phyloP scores from a whole-genome alignment of 2,329 filamentous ascomycete genomes.

The Dendrostoma leiphaemia region DNA sequence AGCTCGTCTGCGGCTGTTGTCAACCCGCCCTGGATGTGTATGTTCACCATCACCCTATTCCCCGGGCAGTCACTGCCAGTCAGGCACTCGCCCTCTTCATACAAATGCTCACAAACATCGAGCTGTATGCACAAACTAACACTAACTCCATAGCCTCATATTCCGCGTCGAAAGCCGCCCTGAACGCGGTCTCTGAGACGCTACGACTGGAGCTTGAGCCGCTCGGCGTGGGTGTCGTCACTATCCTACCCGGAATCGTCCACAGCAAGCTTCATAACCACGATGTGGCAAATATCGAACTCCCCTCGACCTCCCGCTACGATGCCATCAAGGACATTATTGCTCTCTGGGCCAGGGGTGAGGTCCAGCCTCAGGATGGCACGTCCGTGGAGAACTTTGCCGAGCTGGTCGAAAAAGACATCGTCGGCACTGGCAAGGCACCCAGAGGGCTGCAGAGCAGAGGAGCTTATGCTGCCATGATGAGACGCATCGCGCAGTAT shows the following conservation, averaged over 20 bases:
- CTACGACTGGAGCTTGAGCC: conserved; percentile 28
- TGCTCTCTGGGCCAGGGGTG: conserved; percentile 21
- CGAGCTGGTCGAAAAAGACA: conserved; percentile 16
- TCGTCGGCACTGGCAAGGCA: conserved; percentile 15
- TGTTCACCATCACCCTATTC: no score
- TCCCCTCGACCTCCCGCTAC: conserved; percentile 18
- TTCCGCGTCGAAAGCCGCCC: conserved; percentile 19
- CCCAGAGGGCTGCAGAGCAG: no score
- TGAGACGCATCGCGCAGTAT: no score
- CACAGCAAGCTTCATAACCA: background rate
- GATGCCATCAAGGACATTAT: conserved; percentile 19
- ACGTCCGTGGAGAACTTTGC: conserved; percentile 18
- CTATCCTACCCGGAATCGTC: background rate
- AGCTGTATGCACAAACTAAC: no score
- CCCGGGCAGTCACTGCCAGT: no score
- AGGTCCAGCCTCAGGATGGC: conserved; percentile 16
- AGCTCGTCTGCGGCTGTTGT: conserved; percentile 28
- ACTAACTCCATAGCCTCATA: conserved; percentile 14
- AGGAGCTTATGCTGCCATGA: no score
- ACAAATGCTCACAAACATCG: no score
- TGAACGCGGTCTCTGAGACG: conserved; percentile 23
- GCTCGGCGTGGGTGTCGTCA: conserved; percentile 26
- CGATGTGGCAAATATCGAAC: conserved; percentile 2
- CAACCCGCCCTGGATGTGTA: conserved; percentile 24
- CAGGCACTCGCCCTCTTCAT: no score